Base-by-base conservation (phyloP, 2,329 filamentous ascomycete species). In the Lecanosticta acicola region DNA sequence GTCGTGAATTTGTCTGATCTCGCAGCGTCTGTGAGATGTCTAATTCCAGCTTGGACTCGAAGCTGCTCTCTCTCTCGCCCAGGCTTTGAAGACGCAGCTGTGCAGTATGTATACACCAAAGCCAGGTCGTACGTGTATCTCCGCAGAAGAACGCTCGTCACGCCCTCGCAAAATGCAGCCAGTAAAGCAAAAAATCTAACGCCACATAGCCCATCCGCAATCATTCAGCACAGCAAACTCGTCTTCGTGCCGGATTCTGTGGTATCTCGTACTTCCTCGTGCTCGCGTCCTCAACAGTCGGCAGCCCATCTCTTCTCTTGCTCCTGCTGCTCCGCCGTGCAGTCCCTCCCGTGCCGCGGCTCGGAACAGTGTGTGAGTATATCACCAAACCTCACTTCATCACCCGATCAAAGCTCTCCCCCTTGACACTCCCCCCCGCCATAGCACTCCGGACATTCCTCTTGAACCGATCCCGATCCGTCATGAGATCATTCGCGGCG, bases 401-500 rank as follows among this genome's bases (percentile, higher is more conserved):
- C 33, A 96, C 90, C 42, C 83, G 76, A 54, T 97, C 89, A 62
- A 89, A 98, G 4, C 70, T 67, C 57, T 82, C 75, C 2, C 82
- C 84, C 67, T 81, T 83, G 33, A 97, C 82, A 1, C 71, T 71
- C 4, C 89, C 88, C 42, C 93, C 93, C 3, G 73, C 75, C 87
- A 98, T 95, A 4, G 88, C 78, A 17, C 76, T 77, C 60, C 86
- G 79, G 32, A 97, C 93, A 63, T 97, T 96, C 50, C 88, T 77
- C 76, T 90, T 93, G 71, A 98, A 98, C 21, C 76, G 80, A 43
- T 97, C 93, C 32, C 89, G 75, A 67, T 93, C 94, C 39, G 76
- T 76, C 60, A 91, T 82, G 58, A 98, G 74, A 64, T 97, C 93
- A 51, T 96, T 89, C 3, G 93, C 93, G 0, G 93, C 93, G 62